phyloP scores from a whole-genome alignment of 257 asterid genomes.

The Solanum bulbocastanum region DNA sequence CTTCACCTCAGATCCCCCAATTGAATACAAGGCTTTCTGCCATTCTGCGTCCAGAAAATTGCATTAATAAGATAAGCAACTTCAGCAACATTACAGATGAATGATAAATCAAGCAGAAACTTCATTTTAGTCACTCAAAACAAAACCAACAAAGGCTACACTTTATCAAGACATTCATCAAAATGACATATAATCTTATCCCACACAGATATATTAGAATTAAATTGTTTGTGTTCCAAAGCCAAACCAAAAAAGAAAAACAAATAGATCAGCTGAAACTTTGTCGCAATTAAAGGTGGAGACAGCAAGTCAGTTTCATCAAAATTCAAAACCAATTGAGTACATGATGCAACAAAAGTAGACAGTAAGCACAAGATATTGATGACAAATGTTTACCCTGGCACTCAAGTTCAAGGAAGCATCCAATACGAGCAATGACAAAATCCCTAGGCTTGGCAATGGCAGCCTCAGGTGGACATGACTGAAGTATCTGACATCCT shows the following conservation, averaged over 20 bases:
- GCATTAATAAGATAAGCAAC: neutral
- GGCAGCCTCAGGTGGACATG: conserved; percentile 63
- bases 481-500: conserved; percentile 97
- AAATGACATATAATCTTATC: neutral
- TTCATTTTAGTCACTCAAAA: neutral
- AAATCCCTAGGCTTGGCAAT: conserved; percentile 81
- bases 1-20: conserved; percentile 93
- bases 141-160: neutral
- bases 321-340: neutral
- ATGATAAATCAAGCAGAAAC: neutral
- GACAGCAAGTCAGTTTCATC: neutral
- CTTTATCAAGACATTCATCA: neutral
- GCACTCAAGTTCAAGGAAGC: conserved; percentile 98
- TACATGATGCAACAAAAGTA: neutral
- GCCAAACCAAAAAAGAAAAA: neutral
- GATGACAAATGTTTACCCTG: conserved; percentile 46
- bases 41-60: conserved; percentile 52
- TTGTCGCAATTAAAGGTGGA: neutral
- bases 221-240: neutral
- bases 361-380: neutral
- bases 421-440: conserved; percentile 80
- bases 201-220: neutral
- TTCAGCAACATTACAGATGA: neutral
- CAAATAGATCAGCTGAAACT: neutral
- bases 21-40: conserved; percentile 93